Base-by-base conservation (phyloP, 2,329 filamentous ascomycete genomes). In the Xylaria multiplex region DNA sequence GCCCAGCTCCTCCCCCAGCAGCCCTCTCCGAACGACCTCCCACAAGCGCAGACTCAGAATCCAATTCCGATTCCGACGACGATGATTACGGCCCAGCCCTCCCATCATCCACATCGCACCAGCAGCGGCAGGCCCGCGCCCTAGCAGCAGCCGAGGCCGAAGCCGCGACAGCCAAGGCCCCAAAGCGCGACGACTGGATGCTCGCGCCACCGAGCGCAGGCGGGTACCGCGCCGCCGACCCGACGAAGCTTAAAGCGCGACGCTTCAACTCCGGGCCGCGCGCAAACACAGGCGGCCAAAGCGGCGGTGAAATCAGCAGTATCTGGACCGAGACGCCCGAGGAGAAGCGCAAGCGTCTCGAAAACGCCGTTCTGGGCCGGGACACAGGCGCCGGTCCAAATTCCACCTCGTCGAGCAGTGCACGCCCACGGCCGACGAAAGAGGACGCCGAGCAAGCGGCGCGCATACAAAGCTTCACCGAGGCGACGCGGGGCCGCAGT, bases 281-380 rank as follows among this genome's bases (percentile, higher is more conserved):
- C n/a, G 77, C 80, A 2, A 71, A 71, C 9, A 68, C 73, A 0
- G 50, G 76, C n/a, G 73, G 73, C 4, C 77, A 74, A 8, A 70
- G 73, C 32, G 66, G 66, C 19, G 81, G 81, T 68, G 84, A 85
- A 13, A 84, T 93, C 52, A 86, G 87, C 74, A 88, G 88, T 24
- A 88, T 95, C 49, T 98, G 95, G 95, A 94, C 93, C 0, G 95
- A 98, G 78, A 97, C 93, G 8, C 92, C 93, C 0, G 92, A 95
- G 76, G 87, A 97, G 79, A 97, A 96, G 78, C 88, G 92, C 64
- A 90, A 91, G 78, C 86, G 93, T 45, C 80, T 97, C 24, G 90
- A 91, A 72, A 89, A 97, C 76, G 88, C 96, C 59, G 91, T 97
- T 11, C 86, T 97, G 71, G 94, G 94, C 0, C 87, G 94, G 2